Evolutionary conservation across 345 rosid genomes (phyloP).

Genomic region (Boechera divaricarpa): DNA sequence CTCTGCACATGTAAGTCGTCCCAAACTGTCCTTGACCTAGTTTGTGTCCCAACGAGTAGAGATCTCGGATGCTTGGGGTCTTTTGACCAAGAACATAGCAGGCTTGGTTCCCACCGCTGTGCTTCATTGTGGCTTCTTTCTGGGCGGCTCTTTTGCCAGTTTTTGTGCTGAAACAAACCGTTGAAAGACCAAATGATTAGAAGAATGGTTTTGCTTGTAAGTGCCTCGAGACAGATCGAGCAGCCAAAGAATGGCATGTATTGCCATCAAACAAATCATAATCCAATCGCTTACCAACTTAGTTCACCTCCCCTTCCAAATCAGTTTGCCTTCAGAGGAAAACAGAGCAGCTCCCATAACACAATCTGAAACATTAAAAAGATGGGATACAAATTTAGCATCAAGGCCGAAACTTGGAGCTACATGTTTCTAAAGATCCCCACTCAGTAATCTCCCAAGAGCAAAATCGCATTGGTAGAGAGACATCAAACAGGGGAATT

Average conservation of each 20-base stretch:
- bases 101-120: conserved; percentile 66
- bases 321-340: conserved; percentile 48
- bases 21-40: conserved; percentile 99
- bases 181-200: conserved; percentile 54
- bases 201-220: conserved; percentile 52
- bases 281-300: conserved; percentile 44
- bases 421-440: conserved; percentile 8
- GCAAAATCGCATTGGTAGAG: conserved; percentile 4
- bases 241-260: conserved; percentile 69
- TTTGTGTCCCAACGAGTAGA: conserved; percentile 78
- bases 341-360: conserved; percentile 46
- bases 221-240: conserved; percentile 62
- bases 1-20: conserved; percentile 84
- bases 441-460: conserved; percentile 1
- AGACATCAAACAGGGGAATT: not conserved
- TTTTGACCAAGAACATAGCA: conserved; percentile 86
- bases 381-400: conserved; percentile 3
- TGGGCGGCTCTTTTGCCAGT: conserved; percentile 42
- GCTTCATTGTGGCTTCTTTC: conserved; percentile 68
- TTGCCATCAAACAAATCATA: conserved; percentile 63
- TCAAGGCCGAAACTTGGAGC: conserved; percentile 18
- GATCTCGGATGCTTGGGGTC: conserved; percentile 86
- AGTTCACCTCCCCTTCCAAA: conserved; percentile 44
- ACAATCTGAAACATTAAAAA: conserved; percentile 33
- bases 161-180: conserved; percentile 49